phyloP scores from a whole-genome alignment of 2,329 filamentous ascomycete genomes.

The Harringtonia aguacate region DNA sequence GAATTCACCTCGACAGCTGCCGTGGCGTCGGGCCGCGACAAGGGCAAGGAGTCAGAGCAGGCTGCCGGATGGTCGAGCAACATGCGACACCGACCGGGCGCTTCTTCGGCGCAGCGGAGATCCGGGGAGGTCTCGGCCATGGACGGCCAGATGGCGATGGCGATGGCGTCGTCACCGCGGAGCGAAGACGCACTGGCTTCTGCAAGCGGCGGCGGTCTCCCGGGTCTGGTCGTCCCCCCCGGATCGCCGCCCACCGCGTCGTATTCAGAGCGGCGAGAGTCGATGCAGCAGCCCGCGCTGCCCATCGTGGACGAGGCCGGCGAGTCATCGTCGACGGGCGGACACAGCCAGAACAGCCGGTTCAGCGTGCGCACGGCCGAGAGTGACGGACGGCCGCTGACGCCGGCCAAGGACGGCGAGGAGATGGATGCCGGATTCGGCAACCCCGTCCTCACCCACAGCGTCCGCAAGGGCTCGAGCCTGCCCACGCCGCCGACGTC shows the following conservation, averaged over 20 bases:
- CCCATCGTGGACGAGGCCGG: slow-evolving; percentile 88
- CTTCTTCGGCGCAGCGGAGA: not conserved
- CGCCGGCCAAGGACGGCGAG: slow-evolving; percentile 29
- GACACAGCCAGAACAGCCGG: slow-evolving; percentile 41
- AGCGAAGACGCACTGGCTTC: not conserved
- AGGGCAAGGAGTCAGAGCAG: slow-evolving; percentile 20
- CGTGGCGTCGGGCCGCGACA: slow-evolving; percentile 18
- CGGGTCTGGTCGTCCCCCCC: not conserved
- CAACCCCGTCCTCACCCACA: slow-evolving; percentile 6
- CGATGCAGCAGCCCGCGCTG: slow-evolving; percentile 43
- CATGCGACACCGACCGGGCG: slow-evolving; percentile 15
- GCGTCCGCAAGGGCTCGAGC: not conserved
- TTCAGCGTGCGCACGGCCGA: slow-evolving; percentile 15
- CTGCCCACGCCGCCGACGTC: slow-evolving; percentile 39
- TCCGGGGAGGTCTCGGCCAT: not conserved
- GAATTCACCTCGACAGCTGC: slow-evolving; percentile 38
- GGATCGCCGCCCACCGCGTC: too few relatives aligned
- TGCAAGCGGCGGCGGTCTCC: not conserved
- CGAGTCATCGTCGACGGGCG: slow-evolving; percentile 59
- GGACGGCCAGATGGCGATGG: not conserved
- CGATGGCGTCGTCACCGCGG: slow-evolving; percentile 8
- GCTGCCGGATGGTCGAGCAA: slow-evolving; percentile 26
- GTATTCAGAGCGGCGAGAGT: slow-evolving; percentile 46
- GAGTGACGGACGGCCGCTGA: slow-evolving; percentile 24
- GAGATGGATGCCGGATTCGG: slow-evolving; percentile 17